phyloP scores from a whole-genome alignment of 1,139 yeast genomes.

The Kodamaea fungicola region DNA sequence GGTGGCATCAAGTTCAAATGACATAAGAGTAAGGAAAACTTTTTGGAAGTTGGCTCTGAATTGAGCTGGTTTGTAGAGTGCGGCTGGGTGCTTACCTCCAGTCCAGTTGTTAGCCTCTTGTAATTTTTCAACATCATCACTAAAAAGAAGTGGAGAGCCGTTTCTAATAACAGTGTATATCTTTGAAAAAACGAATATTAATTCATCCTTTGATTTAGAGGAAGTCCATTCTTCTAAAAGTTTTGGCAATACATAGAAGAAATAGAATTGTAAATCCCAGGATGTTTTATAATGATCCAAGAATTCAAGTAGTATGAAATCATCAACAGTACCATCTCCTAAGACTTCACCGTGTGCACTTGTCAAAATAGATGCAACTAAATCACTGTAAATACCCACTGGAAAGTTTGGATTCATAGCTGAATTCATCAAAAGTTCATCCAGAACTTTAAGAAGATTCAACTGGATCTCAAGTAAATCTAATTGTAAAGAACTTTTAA shows the following conservation, averaged over 20 bases:
- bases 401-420: conserved; percentile 60
- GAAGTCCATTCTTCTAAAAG: conserved; percentile 21
- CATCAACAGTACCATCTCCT: conserved; percentile 48
- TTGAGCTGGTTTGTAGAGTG: conserved; percentile 50
- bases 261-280: conserved; percentile 69
- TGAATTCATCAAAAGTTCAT: conserved; percentile 48
- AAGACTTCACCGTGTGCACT: conserved; percentile 37
- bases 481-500: conserved; percentile 47
- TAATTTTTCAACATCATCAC: conserved; percentile 23
- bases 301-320: conserved; percentile 59
- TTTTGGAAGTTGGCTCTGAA: conserved; percentile 70
- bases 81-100: conserved; percentile 47
- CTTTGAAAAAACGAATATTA: conserved; percentile 33
- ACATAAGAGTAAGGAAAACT: conserved; percentile 57
- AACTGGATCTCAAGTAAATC: conserved; percentile 63
- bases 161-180: conserved; percentile 34
- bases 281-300: conserved; percentile 47
- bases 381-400: conserved; percentile 44
- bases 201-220: conserved; percentile 14
- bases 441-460: conserved; percentile 62
- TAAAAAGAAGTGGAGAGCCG: conserved; percentile 20
- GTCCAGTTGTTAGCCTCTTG: conserved; percentile 33
- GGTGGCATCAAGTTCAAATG: conserved; percentile 42
- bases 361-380: conserved; percentile 44
- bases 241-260: conserved; percentile 39